Base-by-base conservation (phyloP, 2,329 filamentous ascomycete genomes). In the Alternaria atra region DNA sequence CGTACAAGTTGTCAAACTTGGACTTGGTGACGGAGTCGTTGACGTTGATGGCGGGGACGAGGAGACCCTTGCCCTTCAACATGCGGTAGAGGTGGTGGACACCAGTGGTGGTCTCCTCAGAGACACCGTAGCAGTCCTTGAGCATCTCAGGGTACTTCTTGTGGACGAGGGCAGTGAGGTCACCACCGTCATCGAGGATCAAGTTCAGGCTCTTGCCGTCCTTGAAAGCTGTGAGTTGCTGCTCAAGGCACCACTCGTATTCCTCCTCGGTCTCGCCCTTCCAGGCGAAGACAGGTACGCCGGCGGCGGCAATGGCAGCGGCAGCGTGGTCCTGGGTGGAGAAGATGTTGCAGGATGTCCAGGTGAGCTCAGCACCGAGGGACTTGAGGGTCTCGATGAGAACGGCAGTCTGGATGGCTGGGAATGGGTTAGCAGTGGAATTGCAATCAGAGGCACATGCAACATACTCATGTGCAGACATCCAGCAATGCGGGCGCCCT, bases 1-100 rank as follows among this genome's bases (percentile, higher is more conserved):
- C 94, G 89, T 98, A 99, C 71, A 98, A 86, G 90, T 99, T 99
- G 89, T 98, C 95, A 82, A 99, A 99, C 89, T 99, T 99, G 85
- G 93, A 97, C 91, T 98, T 99, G 84, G 95, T 99, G 80, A 99
- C 94, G 62, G 91, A 94, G 90, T 99, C 94, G 87, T 99, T 98
- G 88, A 99, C 94, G 84, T 99, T 99, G 90, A 98, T 80, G 83
- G 94, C 88, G 73, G 95, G 95, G 72, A 97, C 92, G 67, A 97
- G 90, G 70, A 98, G 93, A 60, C 80, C 80, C 81, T 88, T 88
- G 79, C 82, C 80, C 82, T 84, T 97, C 82, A 98, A 85, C 94
- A 97, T 97, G 80, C 90, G 89, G 91, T 98, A 99, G 65, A 99
- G 89, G 87, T 98, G 94, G 91, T 98, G 95, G 78, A 99, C 94